phyloP scores from a whole-genome alignment of 495 filamentous ascomycete species.

The Tetracladium setigerum region DNA sequence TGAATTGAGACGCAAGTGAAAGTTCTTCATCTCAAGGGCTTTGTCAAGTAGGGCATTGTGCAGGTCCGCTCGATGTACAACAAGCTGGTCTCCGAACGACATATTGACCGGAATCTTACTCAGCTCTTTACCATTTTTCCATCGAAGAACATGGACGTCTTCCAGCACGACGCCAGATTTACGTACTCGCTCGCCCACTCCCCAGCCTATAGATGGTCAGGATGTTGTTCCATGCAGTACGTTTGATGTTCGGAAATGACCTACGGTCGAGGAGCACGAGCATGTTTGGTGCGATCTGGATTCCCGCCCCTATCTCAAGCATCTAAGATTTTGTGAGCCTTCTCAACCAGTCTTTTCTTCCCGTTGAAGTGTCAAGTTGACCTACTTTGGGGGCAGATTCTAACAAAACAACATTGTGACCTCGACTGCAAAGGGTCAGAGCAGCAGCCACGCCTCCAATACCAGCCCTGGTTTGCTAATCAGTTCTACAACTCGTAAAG shows the following conservation, averaged over 20 bases:
- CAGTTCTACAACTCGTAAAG: too few relatives aligned
- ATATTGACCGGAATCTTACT: slow-evolving; percentile 34
- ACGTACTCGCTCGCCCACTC: slow-evolving; percentile 33
- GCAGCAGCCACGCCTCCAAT: slow-evolving; percentile 15
- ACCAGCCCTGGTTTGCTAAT: slow-evolving; percentile 1
- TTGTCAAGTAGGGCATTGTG: slow-evolving; percentile 34
- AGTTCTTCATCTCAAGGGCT: slow-evolving; percentile 29
- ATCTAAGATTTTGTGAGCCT: neutral
- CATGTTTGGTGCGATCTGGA: slow-evolving; percentile 73
- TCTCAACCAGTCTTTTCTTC: slow-evolving; percentile 6
- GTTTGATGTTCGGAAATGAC: neutral
- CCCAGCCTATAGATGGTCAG: slow-evolving; percentile 27
- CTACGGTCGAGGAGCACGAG: neutral
- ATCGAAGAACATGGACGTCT: slow-evolving; percentile 35
- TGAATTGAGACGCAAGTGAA: slow-evolving; percentile 30
- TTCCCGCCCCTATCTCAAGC: slow-evolving; percentile 57
- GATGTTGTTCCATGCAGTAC: too few relatives aligned
- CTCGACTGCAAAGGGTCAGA: slow-evolving; percentile 7
- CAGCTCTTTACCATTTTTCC: slow-evolving; percentile 33
- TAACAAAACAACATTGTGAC: slow-evolving; percentile 10
- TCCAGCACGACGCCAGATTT: slow-evolving; percentile 32
- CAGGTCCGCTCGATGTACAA: slow-evolving; percentile 38
- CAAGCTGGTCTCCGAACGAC: slow-evolving; percentile 33
- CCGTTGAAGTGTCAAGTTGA: neutral
- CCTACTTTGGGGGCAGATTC: neutral